These are phyloP conservation scores for Fistulinella prunicolor DNA, from an alignment of 768 basidiomycete species.

Conservation along the genomic window DNA sequence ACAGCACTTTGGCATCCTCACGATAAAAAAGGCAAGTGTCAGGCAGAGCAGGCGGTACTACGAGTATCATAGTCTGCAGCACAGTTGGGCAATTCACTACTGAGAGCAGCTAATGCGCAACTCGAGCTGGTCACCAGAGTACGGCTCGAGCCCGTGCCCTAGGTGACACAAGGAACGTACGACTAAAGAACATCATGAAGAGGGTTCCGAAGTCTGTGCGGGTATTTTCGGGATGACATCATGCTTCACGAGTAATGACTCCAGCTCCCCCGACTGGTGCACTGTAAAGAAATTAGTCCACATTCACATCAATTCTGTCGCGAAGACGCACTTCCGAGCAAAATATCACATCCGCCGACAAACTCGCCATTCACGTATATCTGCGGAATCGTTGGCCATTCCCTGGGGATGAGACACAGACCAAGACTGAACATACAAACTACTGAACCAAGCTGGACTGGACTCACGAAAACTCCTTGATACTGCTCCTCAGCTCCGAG, in stretches of 20 bases:
- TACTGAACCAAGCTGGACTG: not conserved
- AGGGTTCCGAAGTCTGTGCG: constrained; percentile 1
- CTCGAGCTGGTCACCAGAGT: no score
- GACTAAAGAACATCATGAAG: constrained; percentile 1
- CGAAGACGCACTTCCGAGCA: constrained; percentile 72
- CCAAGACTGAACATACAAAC: not conserved
- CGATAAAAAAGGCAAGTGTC: no score
- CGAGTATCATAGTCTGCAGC: no score
- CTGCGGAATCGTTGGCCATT: constrained; percentile 98
- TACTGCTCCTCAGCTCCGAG: constrained; percentile 72
- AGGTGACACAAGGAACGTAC: no score
- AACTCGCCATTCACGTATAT: constrained; percentile 94
- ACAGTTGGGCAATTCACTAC: no score
- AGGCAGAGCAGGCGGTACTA: no score
- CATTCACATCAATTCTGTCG: not conserved
- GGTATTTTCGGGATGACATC: constrained; percentile 58
- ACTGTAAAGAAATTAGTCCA: constrained; percentile 46
- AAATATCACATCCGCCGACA: constrained; percentile 94
- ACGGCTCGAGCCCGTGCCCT: no score
- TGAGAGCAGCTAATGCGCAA: no score
- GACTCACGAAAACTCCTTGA: constrained; percentile 98
- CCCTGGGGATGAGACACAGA: constrained; percentile 44
- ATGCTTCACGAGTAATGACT: constrained; percentile 71
- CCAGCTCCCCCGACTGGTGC: constrained; percentile 95
- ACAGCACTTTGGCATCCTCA: no score